Percentiles rank a stretch among this genome's conserved stretches.
Evolutionary conservation across 2,329 filamentous ascomycete species (phyloP).

Genomic region (Nigrospora osmanthi): DNA sequence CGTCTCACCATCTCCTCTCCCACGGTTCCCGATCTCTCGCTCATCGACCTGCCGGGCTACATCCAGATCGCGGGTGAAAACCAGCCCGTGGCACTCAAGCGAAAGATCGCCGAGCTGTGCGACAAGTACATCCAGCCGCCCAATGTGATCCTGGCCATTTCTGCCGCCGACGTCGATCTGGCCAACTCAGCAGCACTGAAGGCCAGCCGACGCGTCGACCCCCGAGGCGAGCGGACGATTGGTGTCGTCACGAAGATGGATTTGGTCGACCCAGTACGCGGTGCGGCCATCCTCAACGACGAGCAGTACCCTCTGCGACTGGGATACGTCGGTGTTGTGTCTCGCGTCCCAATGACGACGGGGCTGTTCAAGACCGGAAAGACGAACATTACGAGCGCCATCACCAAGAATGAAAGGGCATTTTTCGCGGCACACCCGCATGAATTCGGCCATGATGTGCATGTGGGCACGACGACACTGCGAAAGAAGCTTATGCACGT

Average conservation of each 20-base stretch:
- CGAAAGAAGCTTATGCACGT: conserved; percentile 97
- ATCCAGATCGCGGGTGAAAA: conserved; percentile 92
- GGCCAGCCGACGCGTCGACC: conserved; percentile 86
- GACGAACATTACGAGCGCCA: conserved; percentile 70
- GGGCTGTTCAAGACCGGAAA: conserved; percentile 79
- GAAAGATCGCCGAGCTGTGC: conserved; percentile 91
- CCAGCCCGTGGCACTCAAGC: conserved; percentile 84
- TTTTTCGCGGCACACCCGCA: conserved; percentile 79
- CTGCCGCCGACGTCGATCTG: conserved; percentile 92
- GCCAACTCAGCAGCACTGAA: conserved; percentile 91
- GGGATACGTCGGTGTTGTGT: conserved; percentile 93
- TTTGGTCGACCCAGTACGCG: conserved; percentile 76
- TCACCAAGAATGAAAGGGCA: conserved; percentile 78
- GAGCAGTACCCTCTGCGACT: conserved; percentile 91
- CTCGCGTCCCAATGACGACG: conserved; percentile 61
- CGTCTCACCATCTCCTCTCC: conserved; percentile 93
- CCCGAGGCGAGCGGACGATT: conserved; percentile 89
- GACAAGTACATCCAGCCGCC: conserved; percentile 97
- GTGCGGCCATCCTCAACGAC: conserved; percentile 71
- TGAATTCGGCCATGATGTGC: conserved; percentile 71
- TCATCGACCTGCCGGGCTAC: conserved; percentile 95
- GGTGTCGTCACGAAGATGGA: conserved; percentile 99
- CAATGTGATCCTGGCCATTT: conserved; percentile 95
- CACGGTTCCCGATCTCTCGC: conserved; percentile 86
- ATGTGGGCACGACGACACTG: conserved; percentile 76